phyloP scores from a whole-genome alignment of 352 stramenopile species.

The Phytopythium kandeliae region DNA sequence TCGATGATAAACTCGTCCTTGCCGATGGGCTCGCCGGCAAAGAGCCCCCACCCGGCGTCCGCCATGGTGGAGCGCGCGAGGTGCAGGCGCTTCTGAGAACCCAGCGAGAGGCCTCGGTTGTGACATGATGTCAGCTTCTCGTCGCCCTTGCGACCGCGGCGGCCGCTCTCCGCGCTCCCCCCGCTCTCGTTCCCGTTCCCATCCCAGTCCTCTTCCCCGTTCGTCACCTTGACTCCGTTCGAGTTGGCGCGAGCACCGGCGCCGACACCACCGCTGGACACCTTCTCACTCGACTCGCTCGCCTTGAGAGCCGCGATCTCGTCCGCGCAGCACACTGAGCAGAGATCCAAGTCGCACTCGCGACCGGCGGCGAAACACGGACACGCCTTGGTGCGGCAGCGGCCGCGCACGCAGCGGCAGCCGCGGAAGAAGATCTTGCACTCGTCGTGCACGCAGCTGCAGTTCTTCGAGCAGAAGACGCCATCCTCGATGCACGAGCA shows the following conservation, averaged over 20 bases:
- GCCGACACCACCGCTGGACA: not conserved
- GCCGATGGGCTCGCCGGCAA: slow-evolving; percentile 78
- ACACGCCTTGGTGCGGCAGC: slow-evolving; percentile 84
- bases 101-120: slow-evolving; percentile 52
- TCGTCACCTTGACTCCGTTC: not conserved
- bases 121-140: slow-evolving; percentile 43
- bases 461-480: slow-evolving; percentile 92
- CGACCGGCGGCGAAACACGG: slow-evolving; percentile 86
- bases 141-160: slow-evolving; percentile 10
- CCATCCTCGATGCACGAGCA: slow-evolving; percentile 86
- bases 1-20: slow-evolving; percentile 94
- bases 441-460: slow-evolving; percentile 63
- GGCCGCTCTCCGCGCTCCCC: not conserved
- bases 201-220: not conserved
- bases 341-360: slow-evolving; percentile 94
- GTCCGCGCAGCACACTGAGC: slow-evolving; percentile 64
- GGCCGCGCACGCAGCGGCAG: slow-evolving; percentile 80
- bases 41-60: slow-evolving; percentile 89
- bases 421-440: slow-evolving; percentile 88
- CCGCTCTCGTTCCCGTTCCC: not conserved
- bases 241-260: not conserved
- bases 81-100: slow-evolving; percentile 57
- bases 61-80: slow-evolving; percentile 76
- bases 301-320: slow-evolving; percentile 25
- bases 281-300: not conserved